Percentiles rank a stretch among this genome's conserved stretches.
These are phyloP conservation scores for Polyporus arcularius DNA, from an alignment of 768 basidiomycete genomes.

Conservation along the genomic window DNA sequence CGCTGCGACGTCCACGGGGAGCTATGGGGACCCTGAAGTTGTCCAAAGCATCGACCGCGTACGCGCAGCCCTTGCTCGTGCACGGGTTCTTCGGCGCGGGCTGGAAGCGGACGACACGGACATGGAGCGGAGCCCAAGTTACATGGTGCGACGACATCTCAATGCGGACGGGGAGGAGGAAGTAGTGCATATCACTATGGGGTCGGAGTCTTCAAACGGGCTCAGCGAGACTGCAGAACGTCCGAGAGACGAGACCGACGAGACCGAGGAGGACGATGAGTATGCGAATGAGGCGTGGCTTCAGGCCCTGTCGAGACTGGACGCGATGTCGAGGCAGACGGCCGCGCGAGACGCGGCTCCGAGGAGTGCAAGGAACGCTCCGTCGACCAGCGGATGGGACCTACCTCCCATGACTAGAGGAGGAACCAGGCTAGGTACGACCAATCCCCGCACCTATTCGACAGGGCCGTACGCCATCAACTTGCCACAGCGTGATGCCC, in stretches of 20 bases:
- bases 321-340: slow-evolving; percentile 1
- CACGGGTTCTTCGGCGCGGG: neutral
- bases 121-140: slow-evolving; percentile 4
- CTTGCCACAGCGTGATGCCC: slow-evolving; percentile 13
- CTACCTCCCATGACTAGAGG: neutral
- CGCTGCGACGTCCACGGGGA: neutral
- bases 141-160: slow-evolving; percentile 18
- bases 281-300: slow-evolving; percentile 2
- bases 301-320: slow-evolving; percentile 3
- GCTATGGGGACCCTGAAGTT: neutral
- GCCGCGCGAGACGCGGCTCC: neutral
- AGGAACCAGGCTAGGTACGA: neutral
- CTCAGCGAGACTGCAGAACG: neutral
- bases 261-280: slow-evolving; percentile 2
- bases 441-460: neutral
- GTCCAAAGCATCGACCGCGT: neutral
- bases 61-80: neutral
- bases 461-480: neutral
- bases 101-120: neutral
- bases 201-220: neutral
- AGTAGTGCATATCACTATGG: neutral
- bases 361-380: neutral
- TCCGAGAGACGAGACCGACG: slow-evolving; percentile 2
- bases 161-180: slow-evolving; percentile 23
- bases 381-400: neutral